A percentile compares a stretch with the other conserved stretches of the same genome.
Evolutionary conservation across 768 basidiomycete species (phyloP).

Genomic region (Candolleomyces aberdarensis): DNA sequence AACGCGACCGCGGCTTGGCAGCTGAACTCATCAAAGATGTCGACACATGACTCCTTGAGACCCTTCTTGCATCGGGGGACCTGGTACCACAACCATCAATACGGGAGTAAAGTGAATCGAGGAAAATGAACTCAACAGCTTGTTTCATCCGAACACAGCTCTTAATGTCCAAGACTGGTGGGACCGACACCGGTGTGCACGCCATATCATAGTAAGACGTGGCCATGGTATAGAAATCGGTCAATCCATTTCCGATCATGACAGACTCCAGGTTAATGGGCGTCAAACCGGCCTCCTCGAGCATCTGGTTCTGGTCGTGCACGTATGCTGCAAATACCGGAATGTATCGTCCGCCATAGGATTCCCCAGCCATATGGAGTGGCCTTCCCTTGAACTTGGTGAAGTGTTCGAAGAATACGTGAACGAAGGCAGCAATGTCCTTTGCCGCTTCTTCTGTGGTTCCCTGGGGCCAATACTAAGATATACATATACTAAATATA

Average conservation of each 20-base stretch:
- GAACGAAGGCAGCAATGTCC: constrained; percentile 71
- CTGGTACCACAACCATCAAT: constrained; percentile 25
- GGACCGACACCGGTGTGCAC: constrained; percentile 50
- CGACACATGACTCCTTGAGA: constrained; percentile 57
- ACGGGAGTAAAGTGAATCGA: no score
- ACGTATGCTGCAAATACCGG: constrained; percentile 76
- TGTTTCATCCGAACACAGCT: constrained; percentile 59
- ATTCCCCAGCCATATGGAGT: constrained; percentile 76
- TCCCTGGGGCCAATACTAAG: constrained; percentile 29
- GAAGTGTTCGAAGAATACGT: constrained; percentile 81
- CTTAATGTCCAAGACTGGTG: constrained; percentile 43
- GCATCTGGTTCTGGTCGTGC: constrained; percentile 63
- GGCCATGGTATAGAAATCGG: constrained; percentile 48
- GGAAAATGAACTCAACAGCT: constrained; percentile 35
- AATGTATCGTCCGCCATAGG: constrained; percentile 71
- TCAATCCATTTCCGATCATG: constrained; percentile 71
- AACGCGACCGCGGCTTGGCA: constrained; percentile 68
- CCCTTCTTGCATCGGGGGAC: constrained; percentile 65
- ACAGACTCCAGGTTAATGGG: constrained; percentile 64
- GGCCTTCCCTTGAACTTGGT: constrained; percentile 63
- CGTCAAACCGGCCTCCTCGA: constrained; percentile 51
- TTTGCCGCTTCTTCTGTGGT: constrained; percentile 78
- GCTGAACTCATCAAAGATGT: constrained; percentile 61
- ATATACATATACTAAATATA: neutral
- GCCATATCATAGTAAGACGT: constrained; percentile 44